Conservation (phyloP, 163 green algal genomes). For the Scenedesmus sp. region DNA sequence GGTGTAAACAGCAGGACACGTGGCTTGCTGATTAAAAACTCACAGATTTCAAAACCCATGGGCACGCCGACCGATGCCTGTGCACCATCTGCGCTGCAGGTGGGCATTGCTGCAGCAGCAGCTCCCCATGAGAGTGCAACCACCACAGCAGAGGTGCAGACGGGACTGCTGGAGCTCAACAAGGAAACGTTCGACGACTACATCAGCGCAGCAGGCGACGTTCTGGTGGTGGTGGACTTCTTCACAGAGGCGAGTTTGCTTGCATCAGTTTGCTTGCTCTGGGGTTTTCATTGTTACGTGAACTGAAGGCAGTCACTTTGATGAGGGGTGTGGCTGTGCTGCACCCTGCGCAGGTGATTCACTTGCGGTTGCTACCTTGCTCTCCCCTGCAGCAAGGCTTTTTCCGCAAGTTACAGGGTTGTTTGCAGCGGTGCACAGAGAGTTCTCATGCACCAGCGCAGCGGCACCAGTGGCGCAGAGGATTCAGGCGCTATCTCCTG, state of each 20-base stretch:
- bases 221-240: constrained; percentile 81
- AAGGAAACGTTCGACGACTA: not conserved
- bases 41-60: no score
- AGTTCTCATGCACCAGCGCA: no score
- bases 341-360: constrained; percentile 27
- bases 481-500: no score
- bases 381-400: constrained; percentile 52
- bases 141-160: no score
- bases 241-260: constrained; percentile 62
- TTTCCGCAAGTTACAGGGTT: no score
- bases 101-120: not conserved
- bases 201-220: constrained; percentile 46
- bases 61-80: no score
- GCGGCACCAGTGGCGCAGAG: no score
- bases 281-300: not conserved
- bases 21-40: no score
- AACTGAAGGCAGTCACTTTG: not conserved
- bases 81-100: no score
- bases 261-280: not conserved
- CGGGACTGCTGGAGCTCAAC: not conserved
- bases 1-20: no score
- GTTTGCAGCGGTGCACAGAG: no score
- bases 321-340: no score
- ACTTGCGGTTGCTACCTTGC: constrained; percentile 82
- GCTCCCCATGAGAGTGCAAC: not conserved